Evolutionary conservation across 2,329 filamentous ascomycete genomes (phyloP).

Genomic region (Epichloe uncinata): DNA sequence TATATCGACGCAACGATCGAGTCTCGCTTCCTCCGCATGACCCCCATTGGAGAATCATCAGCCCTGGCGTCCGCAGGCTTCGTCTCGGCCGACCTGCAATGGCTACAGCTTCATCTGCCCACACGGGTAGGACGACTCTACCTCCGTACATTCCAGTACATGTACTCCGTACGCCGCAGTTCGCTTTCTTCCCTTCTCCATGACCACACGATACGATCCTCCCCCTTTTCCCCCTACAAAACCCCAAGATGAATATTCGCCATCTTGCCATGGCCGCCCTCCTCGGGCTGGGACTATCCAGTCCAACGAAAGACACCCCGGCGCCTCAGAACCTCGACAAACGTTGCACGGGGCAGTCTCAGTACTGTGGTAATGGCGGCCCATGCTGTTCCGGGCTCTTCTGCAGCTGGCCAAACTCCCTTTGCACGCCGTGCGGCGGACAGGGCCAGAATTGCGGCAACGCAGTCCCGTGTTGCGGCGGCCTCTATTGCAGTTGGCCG

Average conservation of each 20-base stretch:
- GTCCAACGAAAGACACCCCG: background rate
- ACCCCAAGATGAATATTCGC: background rate
- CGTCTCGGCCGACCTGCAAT: too few species aligned
- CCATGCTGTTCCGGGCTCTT: slow-evolving; percentile 1
- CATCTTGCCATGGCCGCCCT: background rate
- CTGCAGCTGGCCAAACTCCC: background rate
- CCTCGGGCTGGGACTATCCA: background rate
- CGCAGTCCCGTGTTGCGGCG: background rate
- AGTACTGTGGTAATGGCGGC: background rate
- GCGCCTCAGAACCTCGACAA: background rate
- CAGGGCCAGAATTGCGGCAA: background rate
- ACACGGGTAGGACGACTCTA: too few species aligned
- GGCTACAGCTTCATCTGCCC: too few species aligned
- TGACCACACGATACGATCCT: too few species aligned
- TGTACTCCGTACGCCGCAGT: background rate
- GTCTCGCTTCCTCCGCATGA: too few species aligned
- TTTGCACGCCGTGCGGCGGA: background rate
- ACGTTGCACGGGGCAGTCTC: background rate
- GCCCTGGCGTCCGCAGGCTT: too few species aligned
- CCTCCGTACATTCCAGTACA: too few species aligned
- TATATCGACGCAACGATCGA: too few species aligned
- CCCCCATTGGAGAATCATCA: too few species aligned
- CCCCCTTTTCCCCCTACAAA: too few species aligned
- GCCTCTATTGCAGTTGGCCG: background rate
- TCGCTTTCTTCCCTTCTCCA: too few species aligned